These are phyloP conservation scores for Neurospora sp. DNA, from an alignment of 495 filamentous ascomycete species.

Conservation along the genomic window DNA sequence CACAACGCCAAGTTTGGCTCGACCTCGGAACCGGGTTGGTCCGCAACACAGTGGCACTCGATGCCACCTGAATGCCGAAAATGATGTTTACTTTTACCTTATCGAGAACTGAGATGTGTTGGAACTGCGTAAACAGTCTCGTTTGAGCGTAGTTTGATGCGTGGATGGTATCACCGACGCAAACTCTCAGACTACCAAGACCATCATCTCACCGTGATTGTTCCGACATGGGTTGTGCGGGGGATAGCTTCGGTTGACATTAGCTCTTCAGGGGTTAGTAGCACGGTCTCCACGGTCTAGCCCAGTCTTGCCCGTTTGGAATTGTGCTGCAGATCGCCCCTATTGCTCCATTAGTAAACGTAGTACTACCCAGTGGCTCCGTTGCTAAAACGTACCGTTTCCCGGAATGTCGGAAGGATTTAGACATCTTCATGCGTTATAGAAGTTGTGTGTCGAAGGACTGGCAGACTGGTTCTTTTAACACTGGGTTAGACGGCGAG, in stretches of 20 bases:
- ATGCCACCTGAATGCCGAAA: not conserved
- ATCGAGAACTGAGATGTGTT: not conserved
- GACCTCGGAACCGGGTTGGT: not conserved
- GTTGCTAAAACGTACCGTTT: not conserved
- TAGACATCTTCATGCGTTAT: not conserved
- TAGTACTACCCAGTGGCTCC: not conserved
- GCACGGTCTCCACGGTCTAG: not conserved
- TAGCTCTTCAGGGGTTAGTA: not conserved
- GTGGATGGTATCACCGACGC: not conserved
- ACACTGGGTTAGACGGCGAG: not conserved
- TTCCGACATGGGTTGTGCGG: not conserved
- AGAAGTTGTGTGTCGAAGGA: not conserved
- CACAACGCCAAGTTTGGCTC: not conserved
- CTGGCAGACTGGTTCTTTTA: not conserved
- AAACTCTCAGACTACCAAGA: not conserved
- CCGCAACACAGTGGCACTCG: not conserved
- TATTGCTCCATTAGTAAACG: not conserved
- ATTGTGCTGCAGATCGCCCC: not conserved
- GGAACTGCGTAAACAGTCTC: not conserved
- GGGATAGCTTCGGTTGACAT: not conserved
- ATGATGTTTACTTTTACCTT: not conserved
- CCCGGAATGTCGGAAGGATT: not conserved
- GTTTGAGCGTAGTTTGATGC: not conserved
- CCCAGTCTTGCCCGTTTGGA: not conserved
- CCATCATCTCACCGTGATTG: not conserved